These are phyloP conservation scores for Eragrostis nindensis DNA, from an alignment of 176 grass and related monocot genomes.

Conservation along the genomic window DNA sequence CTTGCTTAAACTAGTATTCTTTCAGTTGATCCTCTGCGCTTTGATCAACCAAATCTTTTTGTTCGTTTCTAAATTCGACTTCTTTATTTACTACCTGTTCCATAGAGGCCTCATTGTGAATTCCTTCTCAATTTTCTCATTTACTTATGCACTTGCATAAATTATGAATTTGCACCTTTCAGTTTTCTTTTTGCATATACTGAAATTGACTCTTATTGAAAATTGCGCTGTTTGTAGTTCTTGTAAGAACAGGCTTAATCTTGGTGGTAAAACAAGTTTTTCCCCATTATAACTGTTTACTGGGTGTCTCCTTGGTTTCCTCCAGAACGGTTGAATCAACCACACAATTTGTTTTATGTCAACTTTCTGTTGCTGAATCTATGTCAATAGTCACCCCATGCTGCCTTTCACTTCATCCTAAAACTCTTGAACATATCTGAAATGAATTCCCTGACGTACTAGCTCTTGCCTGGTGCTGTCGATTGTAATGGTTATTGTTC, in stretches of 20 bases:
- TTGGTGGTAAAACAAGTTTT: too few relatives aligned
- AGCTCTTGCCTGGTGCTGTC: neutral
- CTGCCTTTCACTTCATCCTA: neutral
- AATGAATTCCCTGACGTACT: slow-evolving; percentile 9
- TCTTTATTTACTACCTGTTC: neutral
- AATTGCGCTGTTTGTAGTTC: neutral
- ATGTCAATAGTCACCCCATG: neutral
- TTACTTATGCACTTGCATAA: neutral
- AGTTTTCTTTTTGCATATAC: neutral
- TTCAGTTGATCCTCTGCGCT: neutral
- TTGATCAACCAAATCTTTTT: neutral
- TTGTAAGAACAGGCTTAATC: neutral
- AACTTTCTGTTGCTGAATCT: neutral
- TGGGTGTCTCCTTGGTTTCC: too few relatives aligned
- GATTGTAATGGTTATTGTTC: neutral
- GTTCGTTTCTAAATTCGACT: neutral
- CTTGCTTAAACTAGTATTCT: slow-evolving; percentile 6
- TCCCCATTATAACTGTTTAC: too few relatives aligned
- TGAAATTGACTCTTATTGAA: neutral
- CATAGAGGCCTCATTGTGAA: neutral
- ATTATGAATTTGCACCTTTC: neutral
- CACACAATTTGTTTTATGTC: too few relatives aligned
- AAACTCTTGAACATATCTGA: slow-evolving; percentile 9
- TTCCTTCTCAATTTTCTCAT: neutral
- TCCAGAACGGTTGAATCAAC: too few relatives aligned